These are phyloP conservation scores for Haplographium delicatum DNA, from an alignment of 495 filamentous ascomycete species.

Conservation along the genomic window DNA sequence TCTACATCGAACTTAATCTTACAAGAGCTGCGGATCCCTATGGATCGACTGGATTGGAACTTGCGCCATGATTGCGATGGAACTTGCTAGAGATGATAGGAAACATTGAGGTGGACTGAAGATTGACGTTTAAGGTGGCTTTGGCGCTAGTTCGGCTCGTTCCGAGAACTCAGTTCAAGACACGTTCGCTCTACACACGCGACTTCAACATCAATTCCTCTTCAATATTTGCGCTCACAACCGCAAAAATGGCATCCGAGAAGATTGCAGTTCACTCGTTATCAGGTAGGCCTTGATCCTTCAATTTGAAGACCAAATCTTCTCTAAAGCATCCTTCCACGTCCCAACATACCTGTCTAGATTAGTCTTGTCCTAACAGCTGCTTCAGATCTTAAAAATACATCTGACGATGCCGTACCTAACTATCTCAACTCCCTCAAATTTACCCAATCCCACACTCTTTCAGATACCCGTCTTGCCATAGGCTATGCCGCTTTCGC, in stretches of 20 bases:
- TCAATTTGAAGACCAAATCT: neutral
- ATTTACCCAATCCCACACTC: constrained; percentile 74
- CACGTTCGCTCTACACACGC: constrained; percentile 19
- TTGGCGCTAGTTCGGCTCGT: constrained; percentile 18
- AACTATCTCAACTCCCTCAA: constrained; percentile 82
- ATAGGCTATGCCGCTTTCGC: constrained; percentile 79
- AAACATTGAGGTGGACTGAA: neutral
- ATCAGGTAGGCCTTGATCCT: constrained; percentile 42
- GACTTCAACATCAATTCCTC: constrained; percentile 6
- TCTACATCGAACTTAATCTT: constrained; percentile 26
- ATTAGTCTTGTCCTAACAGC: neutral
- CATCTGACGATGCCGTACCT: constrained; percentile 88
- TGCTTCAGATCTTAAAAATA: constrained; percentile 83
- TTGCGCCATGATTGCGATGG: constrained; percentile 76
- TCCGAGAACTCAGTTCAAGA: constrained; percentile 24
- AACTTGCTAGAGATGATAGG: no score
- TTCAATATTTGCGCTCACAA: constrained; percentile 5
- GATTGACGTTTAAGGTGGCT: constrained; percentile 14
- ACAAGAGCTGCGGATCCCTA: constrained; percentile 98
- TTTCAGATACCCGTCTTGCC: constrained; percentile 74
- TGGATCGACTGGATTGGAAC: constrained; percentile 89
- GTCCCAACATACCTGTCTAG: no score
- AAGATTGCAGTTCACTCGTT: constrained; percentile 66
- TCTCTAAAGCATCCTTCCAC: no score
- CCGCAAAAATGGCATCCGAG: constrained; percentile 37